Evolutionary conservation across 345 rosid species (phyloP).

Genomic region (Rhizophora apiculata): DNA sequence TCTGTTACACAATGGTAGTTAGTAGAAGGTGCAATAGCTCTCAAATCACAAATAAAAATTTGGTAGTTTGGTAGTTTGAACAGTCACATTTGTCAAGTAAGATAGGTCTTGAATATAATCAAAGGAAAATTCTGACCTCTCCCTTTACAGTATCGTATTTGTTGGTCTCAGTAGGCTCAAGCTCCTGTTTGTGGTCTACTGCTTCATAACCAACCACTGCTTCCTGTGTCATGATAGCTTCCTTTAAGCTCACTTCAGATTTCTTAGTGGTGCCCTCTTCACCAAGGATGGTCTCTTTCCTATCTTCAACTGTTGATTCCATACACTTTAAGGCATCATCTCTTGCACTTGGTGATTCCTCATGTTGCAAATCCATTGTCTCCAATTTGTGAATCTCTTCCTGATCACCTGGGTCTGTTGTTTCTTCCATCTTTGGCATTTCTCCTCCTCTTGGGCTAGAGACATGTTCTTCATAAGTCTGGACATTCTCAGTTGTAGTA

Average conservation of each 20-base stretch:
- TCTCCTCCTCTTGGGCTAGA: constrained; percentile 6
- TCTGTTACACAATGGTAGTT: constrained; percentile 26
- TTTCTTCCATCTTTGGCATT: constrained; percentile 15
- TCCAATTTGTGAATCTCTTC: constrained; percentile 7
- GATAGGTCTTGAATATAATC: too few species aligned
- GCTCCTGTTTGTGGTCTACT: constrained; percentile 14
- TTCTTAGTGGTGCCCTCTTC: constrained; percentile 15
- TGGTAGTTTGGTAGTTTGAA: neutral
- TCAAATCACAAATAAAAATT: neutral
- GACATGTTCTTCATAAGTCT: constrained; percentile 7
- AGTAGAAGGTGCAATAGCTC: constrained; percentile 12
- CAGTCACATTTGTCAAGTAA: neutral
- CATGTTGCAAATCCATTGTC: constrained; percentile 5
- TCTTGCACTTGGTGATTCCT: constrained; percentile 8
- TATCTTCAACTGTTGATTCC: constrained; percentile 1
- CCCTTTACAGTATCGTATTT: constrained; percentile 5
- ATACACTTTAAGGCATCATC: constrained; percentile 13
- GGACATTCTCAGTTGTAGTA: constrained; percentile 9
- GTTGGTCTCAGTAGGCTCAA: constrained; percentile 4
- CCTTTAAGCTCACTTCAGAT: constrained; percentile 20
- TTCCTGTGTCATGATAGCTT: constrained; percentile 16
- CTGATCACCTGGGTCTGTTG: constrained; percentile 13
- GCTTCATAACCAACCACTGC: constrained; percentile 13
- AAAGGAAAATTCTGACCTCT: constrained; percentile 20
- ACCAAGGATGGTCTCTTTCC: constrained; percentile 12